Evolutionary conservation across 306 rosid genomes (phyloP), one percentile per base, ranked within the genome.

Genomic region (Adenanthera pavonina): DNA sequence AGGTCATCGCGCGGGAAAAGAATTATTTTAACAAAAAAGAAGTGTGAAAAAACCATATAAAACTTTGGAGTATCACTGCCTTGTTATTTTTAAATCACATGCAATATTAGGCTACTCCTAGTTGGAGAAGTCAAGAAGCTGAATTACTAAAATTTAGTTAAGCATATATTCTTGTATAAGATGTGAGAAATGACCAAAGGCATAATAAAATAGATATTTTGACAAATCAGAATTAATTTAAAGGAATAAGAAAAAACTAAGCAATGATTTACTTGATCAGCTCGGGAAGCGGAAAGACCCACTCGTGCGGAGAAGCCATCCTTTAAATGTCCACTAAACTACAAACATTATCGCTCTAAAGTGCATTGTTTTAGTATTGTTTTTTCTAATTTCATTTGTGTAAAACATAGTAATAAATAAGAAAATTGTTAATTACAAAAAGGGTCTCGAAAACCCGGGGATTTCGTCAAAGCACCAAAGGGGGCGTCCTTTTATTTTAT

Each of bases 261-360:
- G 78, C 36, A 72, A 74, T 17, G 60, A 47, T 68, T 75, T 57
- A 81, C 70, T 79, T 15, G 35, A 85, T 89, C 20, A 70, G 81
- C 86, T 90, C 38, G 89, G 91, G 85, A 85, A 87, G 76, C 74
- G 76, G 78, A 77, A 80, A 87, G 88, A 86, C 82, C 88, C 94
- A 84, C 92, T 92, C 95, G 95, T 92, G 95, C 89, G 89, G 84
- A 89, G 85, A 76, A 56, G 72, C 85, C 84, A 84, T 87, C 70
- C 72, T 68, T 15, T 77, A 85, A 69, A 74, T n/a, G 30, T 38
- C 47, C 74, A 80, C 80, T 83, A 85, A 48, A 78, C 80, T 81
- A 85, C 7, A 38, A 80, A 72, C 46, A 80, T 76, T 34, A 71
- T 72, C 7, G 46, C 7, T 7, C 7, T 30, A 30, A 60, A 30